Conservation (phyloP, 1,284 basidiomycete species). For the Sphaerobolus stellatus region DNA sequence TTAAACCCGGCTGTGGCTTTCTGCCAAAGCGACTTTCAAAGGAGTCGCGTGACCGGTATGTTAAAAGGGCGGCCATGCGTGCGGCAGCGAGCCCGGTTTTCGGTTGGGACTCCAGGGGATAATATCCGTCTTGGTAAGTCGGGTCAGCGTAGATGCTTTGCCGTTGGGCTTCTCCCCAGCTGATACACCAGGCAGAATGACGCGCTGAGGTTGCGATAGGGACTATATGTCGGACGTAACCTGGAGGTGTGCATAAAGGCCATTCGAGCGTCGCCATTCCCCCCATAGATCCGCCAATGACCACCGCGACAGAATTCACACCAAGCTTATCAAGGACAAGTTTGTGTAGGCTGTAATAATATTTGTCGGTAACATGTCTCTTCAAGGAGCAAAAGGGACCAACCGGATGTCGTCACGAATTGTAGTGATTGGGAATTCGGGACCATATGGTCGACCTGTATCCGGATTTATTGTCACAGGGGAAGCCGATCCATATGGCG, state of each 20-base stretch:
- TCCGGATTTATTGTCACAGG: constrained; percentile 80
- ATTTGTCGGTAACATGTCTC: constrained; percentile 13
- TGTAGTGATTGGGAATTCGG: constrained; percentile 90
- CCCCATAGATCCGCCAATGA: constrained; percentile 97
- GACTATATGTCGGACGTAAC: constrained; percentile 82
- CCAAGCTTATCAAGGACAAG: constrained; percentile 83
- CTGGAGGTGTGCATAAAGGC: constrained; percentile 83
- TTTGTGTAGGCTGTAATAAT: constrained; percentile 73
- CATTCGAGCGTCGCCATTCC: constrained; percentile 98
- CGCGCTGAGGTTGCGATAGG: constrained; percentile 92
- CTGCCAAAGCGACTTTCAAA: constrained; percentile 93
- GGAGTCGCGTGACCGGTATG: constrained; percentile 89
- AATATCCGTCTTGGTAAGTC: constrained; percentile 85
- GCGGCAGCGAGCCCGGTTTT: constrained; percentile 87
- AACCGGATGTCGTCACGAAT: constrained; percentile 92
- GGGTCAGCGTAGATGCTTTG: constrained; percentile 97
- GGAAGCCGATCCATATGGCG: constrained; percentile 93
- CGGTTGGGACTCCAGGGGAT: constrained; percentile 61
- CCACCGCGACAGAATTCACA: constrained; percentile 81
- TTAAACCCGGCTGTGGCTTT: constrained; percentile 56
- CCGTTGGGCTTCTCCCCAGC: constrained; percentile 96
- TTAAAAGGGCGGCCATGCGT: constrained; percentile 92
- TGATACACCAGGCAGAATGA: constrained; percentile 98
- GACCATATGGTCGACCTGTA: constrained; percentile 80
- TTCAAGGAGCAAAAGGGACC: constrained; percentile 23